A percentile compares a stretch with the other conserved stretches of the same genome.
These are phyloP conservation scores for Tephrocybe rancida DNA, from an alignment of 768 basidiomycete species.

Conservation along the genomic window DNA sequence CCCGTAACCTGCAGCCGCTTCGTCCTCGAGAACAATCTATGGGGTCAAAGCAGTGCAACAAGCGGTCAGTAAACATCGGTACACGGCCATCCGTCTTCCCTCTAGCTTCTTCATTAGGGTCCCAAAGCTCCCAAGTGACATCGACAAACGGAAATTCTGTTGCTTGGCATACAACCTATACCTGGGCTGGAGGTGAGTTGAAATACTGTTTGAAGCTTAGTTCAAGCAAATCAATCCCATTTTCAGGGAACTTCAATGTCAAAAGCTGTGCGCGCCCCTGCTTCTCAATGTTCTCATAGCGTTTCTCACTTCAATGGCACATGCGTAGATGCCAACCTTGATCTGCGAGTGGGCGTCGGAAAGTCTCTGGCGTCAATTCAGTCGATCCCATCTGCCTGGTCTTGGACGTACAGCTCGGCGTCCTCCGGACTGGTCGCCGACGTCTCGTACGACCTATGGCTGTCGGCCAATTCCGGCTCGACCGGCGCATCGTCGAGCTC, in stretches of 20 bases:
- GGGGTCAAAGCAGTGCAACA: constrained; percentile 23
- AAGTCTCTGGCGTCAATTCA: constrained; percentile 17
- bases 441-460: constrained; percentile 27
- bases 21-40: constrained; percentile 24
- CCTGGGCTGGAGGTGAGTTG: constrained; percentile 22
- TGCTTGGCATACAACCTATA: constrained; percentile 26
- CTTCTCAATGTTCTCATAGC: not conserved
- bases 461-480: constrained; percentile 16
- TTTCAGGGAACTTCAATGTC: constrained; percentile 16
- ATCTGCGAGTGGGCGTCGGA: constrained; percentile 21
- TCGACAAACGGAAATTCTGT: constrained; percentile 21
- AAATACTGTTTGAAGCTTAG: not conserved
- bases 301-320: not conserved
- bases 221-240: not conserved
- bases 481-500: constrained; percentile 21
- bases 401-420: constrained; percentile 23
- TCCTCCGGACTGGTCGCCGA: constrained; percentile 26
- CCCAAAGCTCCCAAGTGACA: constrained; percentile 26
- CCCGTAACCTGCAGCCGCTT: constrained; percentile 5
- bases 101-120: constrained; percentile 12
- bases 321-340: constrained; percentile 22
- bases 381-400: constrained; percentile 24
- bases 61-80: constrained; percentile 17
- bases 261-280: constrained; percentile 22
- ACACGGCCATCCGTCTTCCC: no score